Conservation (phyloP, 345 rosid genomes). For the Lepidium didymum region DNA sequence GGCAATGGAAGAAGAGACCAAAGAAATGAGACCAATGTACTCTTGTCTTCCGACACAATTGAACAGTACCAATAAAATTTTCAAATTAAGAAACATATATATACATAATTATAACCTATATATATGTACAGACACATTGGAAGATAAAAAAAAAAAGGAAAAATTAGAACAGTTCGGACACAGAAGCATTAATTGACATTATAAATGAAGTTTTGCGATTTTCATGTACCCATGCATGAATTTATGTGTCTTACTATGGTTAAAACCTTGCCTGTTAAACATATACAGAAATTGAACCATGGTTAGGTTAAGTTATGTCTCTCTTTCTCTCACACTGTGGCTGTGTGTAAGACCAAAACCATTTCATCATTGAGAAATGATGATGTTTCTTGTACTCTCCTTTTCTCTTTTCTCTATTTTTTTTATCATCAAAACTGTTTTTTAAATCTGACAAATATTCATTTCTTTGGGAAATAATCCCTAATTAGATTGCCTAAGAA, state of each 20-base stretch:
- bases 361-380: conserved; percentile 34
- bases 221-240: conserved; percentile 36
- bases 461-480: background rate
- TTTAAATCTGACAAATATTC: background rate
- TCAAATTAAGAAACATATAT: conserved; percentile 16
- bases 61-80: conserved; percentile 24
- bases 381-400: conserved; percentile 29
- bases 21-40: conserved; percentile 32
- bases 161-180: conserved; percentile 21
- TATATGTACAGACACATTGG: conserved; percentile 16
- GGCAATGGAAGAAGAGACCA: conserved; percentile 17
- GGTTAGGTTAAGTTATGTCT: conserved; percentile 13
- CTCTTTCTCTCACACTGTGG: conserved; percentile 1
- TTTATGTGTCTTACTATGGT: conserved; percentile 36
- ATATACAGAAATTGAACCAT: conserved; percentile 19
- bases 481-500: conserved; percentile 3
- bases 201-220: conserved; percentile 25
- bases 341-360: conserved; percentile 25
- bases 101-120: background rate
- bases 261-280: conserved; percentile 11
- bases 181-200: conserved; percentile 30
- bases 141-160: background rate
- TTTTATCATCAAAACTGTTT: background rate
- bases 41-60: conserved; percentile 28
- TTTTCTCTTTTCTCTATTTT: background rate